phyloP scores from a whole-genome alignment of 2,329 filamentous ascomycete species.

The Hypoxylon sp. region DNA sequence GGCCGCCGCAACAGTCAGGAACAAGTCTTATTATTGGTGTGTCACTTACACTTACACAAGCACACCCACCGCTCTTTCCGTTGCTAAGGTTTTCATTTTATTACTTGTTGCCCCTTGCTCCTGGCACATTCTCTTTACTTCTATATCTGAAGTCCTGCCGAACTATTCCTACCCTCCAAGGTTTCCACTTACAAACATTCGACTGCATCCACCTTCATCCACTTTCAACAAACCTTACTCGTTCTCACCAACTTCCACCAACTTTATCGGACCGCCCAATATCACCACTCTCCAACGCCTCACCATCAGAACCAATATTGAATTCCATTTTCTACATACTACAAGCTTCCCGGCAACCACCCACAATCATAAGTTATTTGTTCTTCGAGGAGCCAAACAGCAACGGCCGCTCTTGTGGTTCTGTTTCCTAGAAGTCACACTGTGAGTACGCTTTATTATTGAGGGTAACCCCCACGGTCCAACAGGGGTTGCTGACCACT shows the following conservation, averaged over 20 bases:
- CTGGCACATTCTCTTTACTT: constrained; percentile 27
- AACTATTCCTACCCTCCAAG: constrained; percentile 8
- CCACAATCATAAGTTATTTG: constrained; percentile 27
- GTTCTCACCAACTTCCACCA: constrained; percentile 5
- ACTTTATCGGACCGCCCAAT: constrained; percentile 9
- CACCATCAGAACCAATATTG: constrained; percentile 10
- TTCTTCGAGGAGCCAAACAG: constrained; percentile 13
- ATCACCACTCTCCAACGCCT: constrained; percentile 3
- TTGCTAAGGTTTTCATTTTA: constrained; percentile 27
- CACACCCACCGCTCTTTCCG: constrained; percentile 52
- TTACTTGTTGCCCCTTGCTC: constrained; percentile 17
- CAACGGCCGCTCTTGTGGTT: not conserved
- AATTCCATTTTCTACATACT: constrained; percentile 28
- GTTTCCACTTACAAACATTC: constrained; percentile 19
- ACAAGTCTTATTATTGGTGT: constrained; percentile 38
- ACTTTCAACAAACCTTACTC: constrained; percentile 24
- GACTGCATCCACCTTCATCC: constrained; percentile 3
- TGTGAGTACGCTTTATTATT: constrained; percentile 25
- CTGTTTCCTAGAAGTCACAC: constrained; percentile 9
- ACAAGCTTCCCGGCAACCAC: constrained; percentile 29
- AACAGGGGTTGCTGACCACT: constrained; percentile 19
- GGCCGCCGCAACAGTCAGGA: constrained; percentile 29
- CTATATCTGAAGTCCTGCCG: constrained; percentile 28
- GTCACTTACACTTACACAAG: constrained; percentile 42
- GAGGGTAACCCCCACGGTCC: not conserved